Evolutionary conservation across 140 eudicot species (phyloP).

Genomic region (Erigeron philadelphicus): DNA sequence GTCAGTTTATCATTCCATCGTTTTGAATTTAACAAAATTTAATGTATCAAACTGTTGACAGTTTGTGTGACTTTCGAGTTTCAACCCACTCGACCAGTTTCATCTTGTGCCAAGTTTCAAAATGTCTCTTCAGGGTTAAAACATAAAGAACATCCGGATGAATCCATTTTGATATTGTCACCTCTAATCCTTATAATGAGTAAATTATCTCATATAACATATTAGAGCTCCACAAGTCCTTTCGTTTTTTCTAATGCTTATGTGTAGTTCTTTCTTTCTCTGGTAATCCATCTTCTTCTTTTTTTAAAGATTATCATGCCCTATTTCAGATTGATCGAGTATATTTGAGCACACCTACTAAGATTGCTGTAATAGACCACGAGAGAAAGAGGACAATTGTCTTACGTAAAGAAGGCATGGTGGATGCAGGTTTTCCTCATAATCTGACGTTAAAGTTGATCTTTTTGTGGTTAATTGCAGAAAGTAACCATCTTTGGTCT

Average conservation of each 20-base stretch:
- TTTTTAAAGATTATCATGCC: neutral
- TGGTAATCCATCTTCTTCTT: neutral
- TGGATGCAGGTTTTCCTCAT: slow-evolving; percentile 66
- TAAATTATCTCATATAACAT: neutral
- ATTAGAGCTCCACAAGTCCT: neutral
- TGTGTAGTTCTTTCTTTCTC: neutral
- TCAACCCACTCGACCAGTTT: neutral
- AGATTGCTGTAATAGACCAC: slow-evolving; percentile 82
- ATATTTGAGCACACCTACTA: slow-evolving; percentile 78
- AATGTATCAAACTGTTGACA: neutral
- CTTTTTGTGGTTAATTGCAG: neutral
- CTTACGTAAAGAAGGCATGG: slow-evolving; percentile 75
- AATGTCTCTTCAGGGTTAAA: neutral
- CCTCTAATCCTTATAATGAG: neutral
- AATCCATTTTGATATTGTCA: neutral
- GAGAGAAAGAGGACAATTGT: slow-evolving; percentile 80
- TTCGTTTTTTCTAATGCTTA: neutral
- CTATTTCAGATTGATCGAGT: slow-evolving; percentile 61
- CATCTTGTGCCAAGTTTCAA: neutral
- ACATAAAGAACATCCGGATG: neutral
- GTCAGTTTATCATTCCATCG: no score
- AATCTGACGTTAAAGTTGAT: slow-evolving; percentile 8
- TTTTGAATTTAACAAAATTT: no score
- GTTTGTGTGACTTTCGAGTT: neutral
- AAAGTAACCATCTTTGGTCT: neutral